Evolutionary conservation across 202 grass and related monocot species (phyloP).

Genomic region (Eragrostis tef): DNA sequence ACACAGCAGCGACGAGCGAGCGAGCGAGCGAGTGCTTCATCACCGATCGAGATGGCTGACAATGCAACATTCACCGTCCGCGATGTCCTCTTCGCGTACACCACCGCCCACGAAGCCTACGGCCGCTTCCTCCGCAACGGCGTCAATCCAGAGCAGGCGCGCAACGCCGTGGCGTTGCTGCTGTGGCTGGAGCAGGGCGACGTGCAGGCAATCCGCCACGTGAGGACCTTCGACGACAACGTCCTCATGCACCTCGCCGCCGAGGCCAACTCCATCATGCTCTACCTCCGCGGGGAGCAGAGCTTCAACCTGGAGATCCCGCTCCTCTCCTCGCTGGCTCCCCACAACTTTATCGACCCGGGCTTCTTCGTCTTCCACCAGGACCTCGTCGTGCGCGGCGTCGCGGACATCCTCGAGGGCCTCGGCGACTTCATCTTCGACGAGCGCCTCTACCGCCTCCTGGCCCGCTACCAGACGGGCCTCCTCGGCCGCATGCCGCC

Average conservation of each 20-base stretch:
- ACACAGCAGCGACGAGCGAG: not conserved
- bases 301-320: conserved; percentile 27
- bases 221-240: not conserved
- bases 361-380: conserved; percentile 48
- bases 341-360: not conserved
- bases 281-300: conserved; percentile 27
- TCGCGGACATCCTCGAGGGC: conserved; percentile 51
- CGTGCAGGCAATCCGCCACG: conserved; percentile 15
- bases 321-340: conserved; percentile 28
- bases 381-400: conserved; percentile 42
- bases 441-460: conserved; percentile 32
- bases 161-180: conserved; percentile 60
- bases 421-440: conserved; percentile 56
- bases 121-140: conserved; percentile 25
- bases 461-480: conserved; percentile 30
- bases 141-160: not conserved
- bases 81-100: conserved; percentile 48
- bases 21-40: not conserved
- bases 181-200: conserved; percentile 56
- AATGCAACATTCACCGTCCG: conserved; percentile 36
- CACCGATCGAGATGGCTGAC: not conserved
- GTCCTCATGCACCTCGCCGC: not conserved
- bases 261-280: conserved; percentile 41
- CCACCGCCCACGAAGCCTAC: conserved; percentile 31
- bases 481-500: not conserved